These are phyloP conservation scores for Lotus japonicus DNA, from an alignment of 306 rosid species.

Conservation along the genomic window DNA sequence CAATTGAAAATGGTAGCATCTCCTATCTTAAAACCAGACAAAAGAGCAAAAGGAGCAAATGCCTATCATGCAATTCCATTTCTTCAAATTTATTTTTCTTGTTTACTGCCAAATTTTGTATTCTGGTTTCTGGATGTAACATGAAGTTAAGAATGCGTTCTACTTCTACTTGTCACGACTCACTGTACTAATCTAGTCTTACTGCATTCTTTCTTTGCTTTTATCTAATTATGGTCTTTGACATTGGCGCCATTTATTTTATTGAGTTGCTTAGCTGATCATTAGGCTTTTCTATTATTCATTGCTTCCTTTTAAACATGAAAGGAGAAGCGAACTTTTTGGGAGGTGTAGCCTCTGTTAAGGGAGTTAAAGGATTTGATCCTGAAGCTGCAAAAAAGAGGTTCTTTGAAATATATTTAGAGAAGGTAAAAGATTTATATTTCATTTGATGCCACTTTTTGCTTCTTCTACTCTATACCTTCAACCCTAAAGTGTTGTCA, in stretches of 20 bases:
- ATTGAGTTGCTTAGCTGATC: constrained; percentile 11
- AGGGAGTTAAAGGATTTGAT: constrained; percentile 69
- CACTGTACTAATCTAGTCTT: background rate
- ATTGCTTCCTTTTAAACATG: constrained; percentile 25
- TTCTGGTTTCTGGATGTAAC: background rate
- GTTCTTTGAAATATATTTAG: constrained; percentile 85
- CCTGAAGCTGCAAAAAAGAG: constrained; percentile 77
- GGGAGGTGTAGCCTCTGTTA: constrained; percentile 92
- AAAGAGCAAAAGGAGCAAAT: background rate
- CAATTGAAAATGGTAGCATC: constrained; percentile 1
- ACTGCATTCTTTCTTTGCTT: background rate
- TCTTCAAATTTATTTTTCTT: background rate
- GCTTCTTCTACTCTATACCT: background rate
- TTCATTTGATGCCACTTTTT: constrained; percentile 12
- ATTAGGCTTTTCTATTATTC: constrained; percentile 13
- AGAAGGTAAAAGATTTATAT: constrained; percentile 46
- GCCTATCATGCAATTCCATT: background rate
- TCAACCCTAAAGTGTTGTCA: constrained; percentile 9
- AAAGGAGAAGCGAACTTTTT: constrained; percentile 90
- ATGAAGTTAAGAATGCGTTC: background rate
- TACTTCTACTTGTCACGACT: background rate
- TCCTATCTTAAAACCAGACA: background rate
- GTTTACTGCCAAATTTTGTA: background rate
- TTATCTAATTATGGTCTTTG: constrained; percentile 7
- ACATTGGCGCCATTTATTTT: constrained; percentile 1